phyloP scores from a whole-genome alignment of 1,284 basidiomycete species.

The Leccinum pachyderme region DNA sequence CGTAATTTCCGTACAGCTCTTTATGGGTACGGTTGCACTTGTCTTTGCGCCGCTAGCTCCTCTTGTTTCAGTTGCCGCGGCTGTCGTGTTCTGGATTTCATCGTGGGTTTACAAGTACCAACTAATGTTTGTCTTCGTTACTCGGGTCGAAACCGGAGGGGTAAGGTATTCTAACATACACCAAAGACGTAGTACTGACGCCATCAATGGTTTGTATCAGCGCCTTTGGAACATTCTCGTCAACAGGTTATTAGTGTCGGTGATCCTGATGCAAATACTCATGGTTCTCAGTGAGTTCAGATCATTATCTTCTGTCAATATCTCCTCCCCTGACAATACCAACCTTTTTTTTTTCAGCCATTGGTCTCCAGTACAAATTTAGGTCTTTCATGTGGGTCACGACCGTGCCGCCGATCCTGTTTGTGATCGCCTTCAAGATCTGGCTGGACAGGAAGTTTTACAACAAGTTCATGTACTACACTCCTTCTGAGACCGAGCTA shows the following conservation, averaged over 20 bases:
- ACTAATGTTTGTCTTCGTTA: constrained; percentile 88
- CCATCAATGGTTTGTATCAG: constrained; percentile 35
- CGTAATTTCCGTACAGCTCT: constrained; percentile 50
- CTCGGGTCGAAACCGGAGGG: constrained; percentile 88
- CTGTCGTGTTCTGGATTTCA: constrained; percentile 81
- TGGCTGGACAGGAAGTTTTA: constrained; percentile 72
- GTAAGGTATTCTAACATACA: constrained; percentile 43
- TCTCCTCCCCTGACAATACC: constrained; percentile 1
- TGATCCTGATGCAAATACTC: constrained; percentile 80
- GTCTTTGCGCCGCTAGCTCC: constrained; percentile 93
- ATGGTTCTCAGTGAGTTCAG: constrained; percentile 78
- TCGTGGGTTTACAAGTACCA: constrained; percentile 89
- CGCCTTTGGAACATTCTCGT: constrained; percentile 91
- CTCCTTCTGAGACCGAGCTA: constrained; percentile 70
- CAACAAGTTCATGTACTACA: constrained; percentile 75
- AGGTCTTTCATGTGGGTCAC: constrained; percentile 70
- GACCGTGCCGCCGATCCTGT: constrained; percentile 73
- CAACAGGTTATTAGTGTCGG: constrained; percentile 77
- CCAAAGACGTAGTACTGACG: constrained; percentile 1
- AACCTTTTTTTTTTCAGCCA: constrained; percentile 50
- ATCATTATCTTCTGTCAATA: neutral
- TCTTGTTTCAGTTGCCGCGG: constrained; percentile 74
- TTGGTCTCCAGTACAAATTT: constrained; percentile 80
- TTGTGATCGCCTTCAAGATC: constrained; percentile 79
- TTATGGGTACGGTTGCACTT: constrained; percentile 84